Base-by-base conservation (phyloP, 352 stramenopile species). In the Phytophthora citrophthora region DNA sequence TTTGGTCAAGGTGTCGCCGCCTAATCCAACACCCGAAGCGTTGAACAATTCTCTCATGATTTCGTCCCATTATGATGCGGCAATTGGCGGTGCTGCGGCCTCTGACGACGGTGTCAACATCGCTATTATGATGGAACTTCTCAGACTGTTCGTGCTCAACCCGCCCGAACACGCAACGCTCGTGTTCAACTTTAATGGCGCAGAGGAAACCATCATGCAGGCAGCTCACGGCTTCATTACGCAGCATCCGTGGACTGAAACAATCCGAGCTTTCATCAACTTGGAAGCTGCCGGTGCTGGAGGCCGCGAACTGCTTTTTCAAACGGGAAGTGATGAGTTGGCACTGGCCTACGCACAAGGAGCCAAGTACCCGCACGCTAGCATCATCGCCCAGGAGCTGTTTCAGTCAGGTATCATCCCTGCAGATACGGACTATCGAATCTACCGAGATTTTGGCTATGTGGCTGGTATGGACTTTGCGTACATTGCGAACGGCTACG, bases 401-500 rank as follows among this genome's bases (percentile, higher is more conserved):
- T 93, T 93, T 53, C 78, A 93, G 64, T 88, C 77, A 12, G 85
- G 85, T 3, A 73, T 91, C 27, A 86, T 93, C 45, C 81, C 69
- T 5, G 85, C 77, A 24, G 81, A 91, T 47, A 93, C 85, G 5
- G 85, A 93, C 59, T 93, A 87, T 55, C 77, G 80, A 32, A 77
- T 90, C 5, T 93, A 93, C 57, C 73, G 80, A 13, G 81, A 91
- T 41, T 91, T 90, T 61, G 84, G 84, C 7, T 76, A 72, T 27
- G 76, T 93, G n/a, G 78, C 85, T 11, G 85, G 85, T 16, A 93
- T 93, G 82, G 85, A 93, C 53, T 91, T 93, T 64, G 85, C 85
- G 2, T 93, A 90, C 55, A 88, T 93, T 31, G 76, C 81, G 10
- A 93, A 93, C 32, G 85, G 85, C 5, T 93, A 93, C 57, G 85